A percentile compares a stretch with the other conserved stretches of the same genome.
Conservation (phyloP, 108 stramenopile genomes). For the Skeletonema potamos region DNA sequence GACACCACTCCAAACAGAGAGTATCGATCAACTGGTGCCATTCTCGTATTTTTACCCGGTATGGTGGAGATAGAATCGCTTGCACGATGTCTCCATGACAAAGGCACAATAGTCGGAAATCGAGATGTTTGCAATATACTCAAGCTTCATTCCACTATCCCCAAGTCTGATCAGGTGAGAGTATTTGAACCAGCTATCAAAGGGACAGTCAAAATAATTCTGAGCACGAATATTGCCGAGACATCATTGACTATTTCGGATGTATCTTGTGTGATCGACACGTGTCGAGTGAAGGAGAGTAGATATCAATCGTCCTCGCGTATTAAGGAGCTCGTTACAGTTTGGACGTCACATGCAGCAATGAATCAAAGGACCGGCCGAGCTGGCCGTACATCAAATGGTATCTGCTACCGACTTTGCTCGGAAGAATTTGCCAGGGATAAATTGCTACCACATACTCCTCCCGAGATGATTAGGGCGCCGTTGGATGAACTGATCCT, state of each 20-base stretch:
- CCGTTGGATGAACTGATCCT: constrained; percentile 85
- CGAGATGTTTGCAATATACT: constrained; percentile 49
- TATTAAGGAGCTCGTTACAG: constrained; percentile 67
- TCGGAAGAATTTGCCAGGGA: constrained; percentile 33
- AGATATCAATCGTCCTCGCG: constrained; percentile 68
- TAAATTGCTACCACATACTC: constrained; percentile 58
- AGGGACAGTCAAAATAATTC: constrained; percentile 77
- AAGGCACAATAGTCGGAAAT: constrained; percentile 7
- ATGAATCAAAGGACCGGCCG: constrained; percentile 85
- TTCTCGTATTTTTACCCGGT: constrained; percentile 92
- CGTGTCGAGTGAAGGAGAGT: constrained; percentile 78
- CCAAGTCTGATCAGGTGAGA: constrained; percentile 58
- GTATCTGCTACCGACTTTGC: constrained; percentile 82
- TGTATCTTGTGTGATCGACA: constrained; percentile 71
- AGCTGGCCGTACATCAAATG: constrained; percentile 84
- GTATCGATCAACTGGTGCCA: constrained; percentile 47
- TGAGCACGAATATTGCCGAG: constrained; percentile 84
- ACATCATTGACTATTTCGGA: constrained; percentile 73
- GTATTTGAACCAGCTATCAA: constrained; percentile 62
- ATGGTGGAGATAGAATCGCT: constrained; percentile 69
- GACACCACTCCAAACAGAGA: not conserved
- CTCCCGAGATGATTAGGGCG: constrained; percentile 84
- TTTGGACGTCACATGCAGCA: constrained; percentile 67
- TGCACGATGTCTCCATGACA: constrained; percentile 31
- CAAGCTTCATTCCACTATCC: constrained; percentile 72